A percentile compares a stretch with the other conserved stretches of the same genome.
Conservation (phyloP, 2,329 filamentous ascomycete species). For the Amesomyces nigricolor region DNA sequence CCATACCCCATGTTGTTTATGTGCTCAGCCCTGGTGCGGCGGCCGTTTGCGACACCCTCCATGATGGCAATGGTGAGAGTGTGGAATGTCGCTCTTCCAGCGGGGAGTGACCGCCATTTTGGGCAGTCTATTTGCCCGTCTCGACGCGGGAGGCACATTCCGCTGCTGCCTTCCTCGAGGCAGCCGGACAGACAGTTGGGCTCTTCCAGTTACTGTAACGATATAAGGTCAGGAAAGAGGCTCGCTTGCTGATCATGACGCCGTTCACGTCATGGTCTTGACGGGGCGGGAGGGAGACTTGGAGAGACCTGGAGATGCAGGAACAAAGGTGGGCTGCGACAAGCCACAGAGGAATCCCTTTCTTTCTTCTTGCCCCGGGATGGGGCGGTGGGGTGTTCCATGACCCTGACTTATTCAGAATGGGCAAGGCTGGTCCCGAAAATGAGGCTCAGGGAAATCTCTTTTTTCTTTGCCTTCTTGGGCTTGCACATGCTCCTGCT, state of each 20-base stretch:
- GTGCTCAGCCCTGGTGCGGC: no score
- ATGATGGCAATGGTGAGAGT: background rate
- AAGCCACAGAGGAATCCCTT: background rate
- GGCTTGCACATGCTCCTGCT: background rate
- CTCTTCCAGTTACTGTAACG: background rate
- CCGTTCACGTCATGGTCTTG: background rate
- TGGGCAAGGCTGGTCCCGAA: slow-evolving; percentile 2
- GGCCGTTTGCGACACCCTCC: slow-evolving; percentile 14
- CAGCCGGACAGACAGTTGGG: background rate
- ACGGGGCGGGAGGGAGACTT: background rate
- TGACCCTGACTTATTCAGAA: slow-evolving; percentile 7
- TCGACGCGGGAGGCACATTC: background rate
- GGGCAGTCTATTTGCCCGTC: background rate
- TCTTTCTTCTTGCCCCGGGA: background rate
- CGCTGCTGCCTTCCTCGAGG: background rate
- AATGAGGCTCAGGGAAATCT: background rate
- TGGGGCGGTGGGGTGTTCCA: background rate
- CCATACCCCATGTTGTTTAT: no score
- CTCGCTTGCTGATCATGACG: slow-evolving; percentile 4
- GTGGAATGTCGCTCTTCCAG: background rate
- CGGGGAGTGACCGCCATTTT: background rate
- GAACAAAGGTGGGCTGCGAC: background rate
- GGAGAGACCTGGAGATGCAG: slow-evolving; percentile 2
- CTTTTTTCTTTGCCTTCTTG: slow-evolving; percentile 1
- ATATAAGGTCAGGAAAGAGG: background rate